Percentiles rank a stretch among this genome's conserved stretches.
phyloP scores from a whole-genome alignment of 2,329 filamentous ascomycete species.

The Sordariomycetes sp. region DNA sequence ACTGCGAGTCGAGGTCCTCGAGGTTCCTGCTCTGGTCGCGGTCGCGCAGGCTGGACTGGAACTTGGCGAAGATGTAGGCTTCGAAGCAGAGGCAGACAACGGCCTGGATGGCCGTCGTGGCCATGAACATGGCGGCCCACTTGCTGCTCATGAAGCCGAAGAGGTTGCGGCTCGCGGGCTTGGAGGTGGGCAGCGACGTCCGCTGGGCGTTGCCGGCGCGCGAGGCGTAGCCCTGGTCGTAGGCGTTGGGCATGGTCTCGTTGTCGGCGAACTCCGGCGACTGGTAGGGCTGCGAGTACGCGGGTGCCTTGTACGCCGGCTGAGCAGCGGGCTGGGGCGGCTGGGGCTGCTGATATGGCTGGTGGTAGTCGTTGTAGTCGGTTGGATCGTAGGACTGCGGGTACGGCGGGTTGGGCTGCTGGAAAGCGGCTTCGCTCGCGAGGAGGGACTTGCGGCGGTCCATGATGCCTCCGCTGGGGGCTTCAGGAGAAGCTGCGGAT shows the following conservation, averaged over 20 bases:
- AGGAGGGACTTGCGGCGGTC: constrained; percentile 31
- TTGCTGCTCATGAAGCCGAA: constrained; percentile 66
- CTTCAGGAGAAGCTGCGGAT: constrained; percentile 1
- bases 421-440: constrained; percentile 26
- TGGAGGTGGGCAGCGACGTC: constrained; percentile 18
- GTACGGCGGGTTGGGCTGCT: constrained; percentile 15
- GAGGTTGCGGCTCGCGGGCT: constrained; percentile 29
- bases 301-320: too few species aligned
- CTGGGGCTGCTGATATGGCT: constrained; percentile 18
- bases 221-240: constrained; percentile 25
- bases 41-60: constrained; percentile 53
- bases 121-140: constrained; percentile 85
- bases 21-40: constrained; percentile 11
- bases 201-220: constrained; percentile 25
- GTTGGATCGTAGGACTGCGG: constrained; percentile 11
- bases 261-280: constrained; percentile 18
- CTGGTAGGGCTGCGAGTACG: constrained; percentile 9
- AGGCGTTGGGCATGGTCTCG: constrained; percentile 13
- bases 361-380: constrained; percentile 15
- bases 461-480: constrained; percentile 25
- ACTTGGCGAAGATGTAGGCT: constrained; percentile 86
- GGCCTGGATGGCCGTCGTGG: constrained; percentile 66
- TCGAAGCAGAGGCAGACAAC: constrained; percentile 75
- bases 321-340: constrained; percentile 19
- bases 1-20: constrained; percentile 36